Evolutionary conservation across 1,284 basidiomycete species (phyloP), one percentile per base, ranked within the genome.

Genomic region (Agroathelia rolfsii): DNA sequence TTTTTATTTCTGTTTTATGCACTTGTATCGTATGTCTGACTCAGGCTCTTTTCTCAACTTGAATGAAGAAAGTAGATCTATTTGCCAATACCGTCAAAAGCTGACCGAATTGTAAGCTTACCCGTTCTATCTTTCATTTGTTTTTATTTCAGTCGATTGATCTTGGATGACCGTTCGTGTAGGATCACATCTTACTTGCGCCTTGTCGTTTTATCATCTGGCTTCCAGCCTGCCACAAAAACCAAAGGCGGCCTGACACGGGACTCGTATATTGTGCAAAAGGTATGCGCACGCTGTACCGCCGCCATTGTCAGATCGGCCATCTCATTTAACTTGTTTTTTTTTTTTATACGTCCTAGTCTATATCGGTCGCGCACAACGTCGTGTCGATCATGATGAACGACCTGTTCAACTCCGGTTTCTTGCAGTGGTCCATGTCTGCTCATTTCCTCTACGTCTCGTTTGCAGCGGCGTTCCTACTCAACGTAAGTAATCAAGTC

Each of bases 381-480:
- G 66, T 69, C 6, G 66, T 76, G 24, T 54, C 60, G 13, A 64
- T 66, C 20, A 64, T 67, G 41, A 52, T 65, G 5, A 58, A 70
- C 27, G 49, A 55, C 8, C 41, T 72, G 7, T 64, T 58, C 40
- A 64, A 66, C 2, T 67, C 64, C 3, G 63, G 64, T 1, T 55
- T 59, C 36, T 50, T 74, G 13, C 61, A 63, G 5, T 71, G 59
- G 42, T 65, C 65, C 2, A 60, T 71, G 62, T n/a, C n/a, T 41
- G 45, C 45, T 2, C 41, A 66, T 40, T 72, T 69, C 41, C 52
- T 72, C 8, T 69, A 66, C 42, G 64, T 75, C 18, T 59, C 73
- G 5, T 79, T 76, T 46, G 72, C 75, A 3, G 68, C 72, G 12
- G 72, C 69, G 2, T 74, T 72, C 46, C 47, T 76, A 11, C 55